Percentiles rank a stretch among this genome's conserved stretches.
Evolutionary conservation across 2,329 filamentous ascomycete genomes (phyloP).

Genomic region (Penicillium sclerotigenum): DNA sequence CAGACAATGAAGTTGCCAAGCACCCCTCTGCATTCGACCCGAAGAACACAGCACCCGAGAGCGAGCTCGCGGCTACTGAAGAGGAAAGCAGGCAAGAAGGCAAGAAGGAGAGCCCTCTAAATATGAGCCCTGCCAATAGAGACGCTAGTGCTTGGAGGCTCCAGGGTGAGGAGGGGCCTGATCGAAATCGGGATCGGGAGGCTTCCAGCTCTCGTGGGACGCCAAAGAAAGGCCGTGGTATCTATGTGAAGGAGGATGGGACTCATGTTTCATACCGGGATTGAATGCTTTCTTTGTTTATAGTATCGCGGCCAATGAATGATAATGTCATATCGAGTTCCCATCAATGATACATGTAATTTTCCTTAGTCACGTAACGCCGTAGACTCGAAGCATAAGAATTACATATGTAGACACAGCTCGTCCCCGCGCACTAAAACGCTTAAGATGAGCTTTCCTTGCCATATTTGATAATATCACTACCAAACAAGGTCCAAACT

Average conservation of each 20-base stretch:
- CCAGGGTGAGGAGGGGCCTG: constrained; percentile 44
- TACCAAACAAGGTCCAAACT: constrained; percentile 39
- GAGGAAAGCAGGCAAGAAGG: constrained; percentile 42
- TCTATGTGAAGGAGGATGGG: constrained; percentile 25
- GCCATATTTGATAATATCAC: constrained; percentile 36
- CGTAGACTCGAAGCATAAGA: background rate
- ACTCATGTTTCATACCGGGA: constrained; percentile 22
- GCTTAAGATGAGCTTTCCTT: constrained; percentile 13
- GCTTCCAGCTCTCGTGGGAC: constrained; percentile 40
- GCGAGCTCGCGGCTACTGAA: constrained; percentile 40
- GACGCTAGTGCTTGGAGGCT: constrained; percentile 53
- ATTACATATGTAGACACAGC: background rate
- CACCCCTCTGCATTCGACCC: constrained; percentile 68
- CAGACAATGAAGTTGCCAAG: constrained; percentile 58
- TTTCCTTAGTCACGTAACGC: background rate
- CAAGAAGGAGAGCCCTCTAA: constrained; percentile 50
- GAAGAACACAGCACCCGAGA: constrained; percentile 63
- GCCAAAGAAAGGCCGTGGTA: constrained; percentile 35
- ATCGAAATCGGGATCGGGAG: constrained; percentile 36
- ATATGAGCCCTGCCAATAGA: constrained; percentile 60
- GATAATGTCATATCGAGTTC: background rate
- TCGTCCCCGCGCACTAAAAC: background rate
- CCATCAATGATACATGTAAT: background rate
- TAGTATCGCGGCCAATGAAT: background rate
- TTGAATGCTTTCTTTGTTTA: constrained; percentile 1